Base-by-base conservation (phyloP, 2,329 filamentous ascomycete genomes). In the Rhynchosporium graminicola region DNA sequence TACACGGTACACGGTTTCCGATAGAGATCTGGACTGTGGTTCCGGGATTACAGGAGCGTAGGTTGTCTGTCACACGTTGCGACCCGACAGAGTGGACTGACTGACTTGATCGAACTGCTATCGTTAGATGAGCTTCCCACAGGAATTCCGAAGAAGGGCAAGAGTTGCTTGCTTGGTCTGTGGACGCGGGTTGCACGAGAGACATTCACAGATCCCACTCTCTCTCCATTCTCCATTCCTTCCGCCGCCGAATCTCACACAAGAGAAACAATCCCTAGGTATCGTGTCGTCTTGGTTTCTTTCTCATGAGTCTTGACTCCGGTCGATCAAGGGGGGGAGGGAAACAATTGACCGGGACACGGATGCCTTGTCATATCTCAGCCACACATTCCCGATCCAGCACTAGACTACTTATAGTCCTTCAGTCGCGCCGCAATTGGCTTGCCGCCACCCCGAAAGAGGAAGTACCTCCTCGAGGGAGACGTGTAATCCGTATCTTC, bases 361-460 rank as follows among this genome's bases (percentile, higher is more conserved):
- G 10, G 6, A 46, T n/a, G n/a, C 43, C 20, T 2, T n/a, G n/a
- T 20, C 43, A 46, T 10, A 26, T 46, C n/a, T 29, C n/a, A 54
- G 51, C 51, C 51, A 29, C 51, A 40, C 26, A 20, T 36, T 38
- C 51, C 51, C 36, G 26, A 54, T 54, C 1, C 36, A 12, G 51
- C 33, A 54, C 51, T 54, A 54, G 51, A 12, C 28, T 3, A n/a
- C n/a, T n/a, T n/a, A n/a, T 54, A 54, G 51, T 20, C 28, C 3
- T 15, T 54, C 36, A 36, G 5, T n/a, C 38, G 50, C 26, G 50
- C 50, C 50, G 50, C 50, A 26, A 38, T 3, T 10, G 29, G 48
- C 48, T 52, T 52, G 48, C 48, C 8, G 50, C 50, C 15, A 38
- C 51, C 51, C 36, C 51, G 10, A 29, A 54, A 28, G 51, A 42